Percentiles rank a stretch among this genome's conserved stretches.
Conservation (phyloP, 1,284 basidiomycete genomes). For the Trichosporon sp. region DNA sequence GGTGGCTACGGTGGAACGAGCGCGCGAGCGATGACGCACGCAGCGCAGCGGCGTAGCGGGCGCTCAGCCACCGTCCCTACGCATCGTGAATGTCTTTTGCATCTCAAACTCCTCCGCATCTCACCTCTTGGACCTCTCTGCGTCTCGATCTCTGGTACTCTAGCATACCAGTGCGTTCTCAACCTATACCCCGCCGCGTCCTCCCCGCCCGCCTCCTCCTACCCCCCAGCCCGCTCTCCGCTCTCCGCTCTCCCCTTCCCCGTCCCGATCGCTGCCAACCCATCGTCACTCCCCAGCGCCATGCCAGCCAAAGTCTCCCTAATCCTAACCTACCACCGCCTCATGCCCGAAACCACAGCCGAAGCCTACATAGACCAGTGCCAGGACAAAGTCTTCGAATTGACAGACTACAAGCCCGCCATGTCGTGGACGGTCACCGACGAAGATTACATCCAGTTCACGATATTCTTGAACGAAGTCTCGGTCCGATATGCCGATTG, state of each 20-base stretch:
- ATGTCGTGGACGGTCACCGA: not conserved
- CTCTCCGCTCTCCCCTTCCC: not conserved
- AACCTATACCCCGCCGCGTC: no score
- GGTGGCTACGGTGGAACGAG: no score
- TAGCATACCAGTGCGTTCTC: no score
- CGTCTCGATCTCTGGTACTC: no score
- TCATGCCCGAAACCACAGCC: not conserved
- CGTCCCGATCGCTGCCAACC: not conserved
- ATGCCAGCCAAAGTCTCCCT: not conserved
- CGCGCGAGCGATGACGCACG: not conserved
- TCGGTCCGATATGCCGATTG: not conserved
- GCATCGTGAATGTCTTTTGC: no score
- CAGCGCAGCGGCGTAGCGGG: no score
- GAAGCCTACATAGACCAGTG: not conserved
- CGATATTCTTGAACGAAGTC: not conserved
- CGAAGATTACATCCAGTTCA: not conserved
- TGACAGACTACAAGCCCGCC: not conserved
- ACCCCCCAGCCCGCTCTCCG: no score
- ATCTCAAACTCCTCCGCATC: no score
- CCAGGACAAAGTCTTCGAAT: not conserved
- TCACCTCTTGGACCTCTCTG: no score
- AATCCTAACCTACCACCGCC: not conserved
- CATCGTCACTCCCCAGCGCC: not conserved
- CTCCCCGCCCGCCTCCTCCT: no score
- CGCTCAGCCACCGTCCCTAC: no score